These are phyloP conservation scores for Triticum monococcum DNA, from an alignment of 176 grass and related monocot genomes.

Conservation along the genomic window DNA sequence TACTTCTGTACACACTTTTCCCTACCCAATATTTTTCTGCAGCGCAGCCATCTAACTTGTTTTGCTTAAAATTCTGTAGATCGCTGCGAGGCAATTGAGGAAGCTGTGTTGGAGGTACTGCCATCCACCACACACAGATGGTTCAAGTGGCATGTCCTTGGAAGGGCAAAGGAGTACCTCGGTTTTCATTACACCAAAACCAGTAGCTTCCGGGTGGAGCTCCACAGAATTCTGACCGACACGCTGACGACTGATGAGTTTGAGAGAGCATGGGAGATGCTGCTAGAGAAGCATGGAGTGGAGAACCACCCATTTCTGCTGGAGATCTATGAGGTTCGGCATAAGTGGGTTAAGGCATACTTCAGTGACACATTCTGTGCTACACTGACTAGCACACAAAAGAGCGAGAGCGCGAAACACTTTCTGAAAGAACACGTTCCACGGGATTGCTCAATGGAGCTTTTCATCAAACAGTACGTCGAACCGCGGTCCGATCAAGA, in stretches of 20 bases:
- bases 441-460: neutral
- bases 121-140: neutral
- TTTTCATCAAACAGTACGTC: neutral
- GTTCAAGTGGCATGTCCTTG: conserved; percentile 11
- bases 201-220: neutral
- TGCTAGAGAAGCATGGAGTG: neutral
- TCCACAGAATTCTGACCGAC: neutral
- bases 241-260: conserved; percentile 5
- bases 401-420: neutral
- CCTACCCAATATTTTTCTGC: neutral
- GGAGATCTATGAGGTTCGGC: neutral
- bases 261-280: conserved; percentile 4
- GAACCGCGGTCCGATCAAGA: neutral
- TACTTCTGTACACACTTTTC: neutral
- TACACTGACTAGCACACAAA: neutral
- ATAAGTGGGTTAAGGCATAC: conserved; percentile 10
- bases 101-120: neutral
- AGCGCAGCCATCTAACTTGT: neutral
- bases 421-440: neutral
- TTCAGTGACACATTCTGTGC: neutral
- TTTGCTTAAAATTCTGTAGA: neutral
- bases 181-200: neutral
- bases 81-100: neutral
- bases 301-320: neutral
- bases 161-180: neutral